Conservation (phyloP, 768 basidiomycete genomes). For the Xerocomus brunneocitrinus region DNA sequence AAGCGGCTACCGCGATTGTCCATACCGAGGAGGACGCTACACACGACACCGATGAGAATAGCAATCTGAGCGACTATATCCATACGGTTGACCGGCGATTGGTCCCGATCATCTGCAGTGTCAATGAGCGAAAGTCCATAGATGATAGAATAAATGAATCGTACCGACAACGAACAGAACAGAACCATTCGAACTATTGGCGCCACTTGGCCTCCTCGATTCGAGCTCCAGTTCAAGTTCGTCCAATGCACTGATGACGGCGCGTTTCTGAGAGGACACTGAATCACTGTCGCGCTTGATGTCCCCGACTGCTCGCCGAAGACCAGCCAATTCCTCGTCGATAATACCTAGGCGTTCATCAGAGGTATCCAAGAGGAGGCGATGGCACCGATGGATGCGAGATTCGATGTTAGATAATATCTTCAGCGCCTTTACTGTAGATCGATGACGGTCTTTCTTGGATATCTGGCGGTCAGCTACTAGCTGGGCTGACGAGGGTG, state of each 20-base stretch:
- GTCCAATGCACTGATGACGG: no score
- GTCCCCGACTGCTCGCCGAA: not conserved
- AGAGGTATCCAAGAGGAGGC: no score
- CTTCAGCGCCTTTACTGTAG: not conserved
- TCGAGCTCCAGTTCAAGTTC: no score
- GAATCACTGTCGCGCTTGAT: not conserved
- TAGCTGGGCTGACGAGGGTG: not conserved
- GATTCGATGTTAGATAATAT: not conserved
- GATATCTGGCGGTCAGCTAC: not conserved
- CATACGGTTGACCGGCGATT: slow-evolving; percentile 2
- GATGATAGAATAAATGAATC: no score
- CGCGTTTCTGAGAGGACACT: no score
- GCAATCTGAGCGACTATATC: slow-evolving; percentile 3
- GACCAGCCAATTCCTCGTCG: not conserved
- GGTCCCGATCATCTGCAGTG: not conserved
- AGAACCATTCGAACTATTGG: no score
- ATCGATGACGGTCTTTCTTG: not conserved
- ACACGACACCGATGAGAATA: not conserved
- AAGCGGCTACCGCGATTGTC: slow-evolving; percentile 8
- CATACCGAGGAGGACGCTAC: slow-evolving; percentile 15
- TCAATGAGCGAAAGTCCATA: no score
- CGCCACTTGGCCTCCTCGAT: no score
- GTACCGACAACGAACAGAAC: no score
- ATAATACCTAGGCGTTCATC: no score
- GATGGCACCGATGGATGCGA: not conserved